Evolutionary conservation across 2,329 filamentous ascomycete species (phyloP).

Genomic region (Furcasterigmium furcatum): DNA sequence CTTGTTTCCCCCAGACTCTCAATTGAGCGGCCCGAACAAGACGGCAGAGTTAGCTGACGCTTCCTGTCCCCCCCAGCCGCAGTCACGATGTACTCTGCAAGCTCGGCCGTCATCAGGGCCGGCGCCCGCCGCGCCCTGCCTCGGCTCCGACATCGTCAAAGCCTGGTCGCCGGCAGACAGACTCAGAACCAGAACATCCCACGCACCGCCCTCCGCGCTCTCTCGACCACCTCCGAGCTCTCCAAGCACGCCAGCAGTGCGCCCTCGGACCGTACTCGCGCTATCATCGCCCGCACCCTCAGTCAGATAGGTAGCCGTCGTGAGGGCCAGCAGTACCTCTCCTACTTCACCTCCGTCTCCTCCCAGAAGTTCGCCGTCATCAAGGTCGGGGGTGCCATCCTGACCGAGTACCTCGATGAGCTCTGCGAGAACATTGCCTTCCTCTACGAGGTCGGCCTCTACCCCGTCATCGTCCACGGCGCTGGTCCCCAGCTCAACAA

Average conservation of each 20-base stretch:
- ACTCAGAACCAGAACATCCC: not conserved
- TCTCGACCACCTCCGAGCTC: constrained; percentile 27
- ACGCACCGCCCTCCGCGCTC: constrained; percentile 19
- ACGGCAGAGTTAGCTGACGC: constrained; percentile 2
- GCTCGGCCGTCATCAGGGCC: constrained; percentile 37
- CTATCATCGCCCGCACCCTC: constrained; percentile 83
- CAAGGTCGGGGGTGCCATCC: constrained; percentile 94
- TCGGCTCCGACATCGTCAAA: constrained; percentile 16
- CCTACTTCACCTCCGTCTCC: constrained; percentile 93
- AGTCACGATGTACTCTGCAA: constrained; percentile 37
- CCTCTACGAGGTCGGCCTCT: constrained; percentile 90
- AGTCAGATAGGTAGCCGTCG: constrained; percentile 96
- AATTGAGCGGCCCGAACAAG: constrained; percentile 12
- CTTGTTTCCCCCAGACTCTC: too few relatives aligned
- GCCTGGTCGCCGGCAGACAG: constrained; percentile 16
- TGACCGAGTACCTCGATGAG: constrained; percentile 90
- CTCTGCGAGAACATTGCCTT: constrained; percentile 82
- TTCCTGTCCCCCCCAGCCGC: not conserved
- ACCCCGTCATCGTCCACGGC: constrained; percentile 93
- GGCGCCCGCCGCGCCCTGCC: constrained; percentile 37
- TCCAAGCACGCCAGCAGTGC: constrained; percentile 34
- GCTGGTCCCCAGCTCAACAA: constrained; percentile 94
- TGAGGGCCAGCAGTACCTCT: constrained; percentile 95
- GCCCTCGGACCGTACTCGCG: constrained; percentile 68
- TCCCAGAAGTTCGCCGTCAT: constrained; percentile 98